Conservation (phyloP, 108 stramenopile genomes). For the Nitzschia sp. region DNA sequence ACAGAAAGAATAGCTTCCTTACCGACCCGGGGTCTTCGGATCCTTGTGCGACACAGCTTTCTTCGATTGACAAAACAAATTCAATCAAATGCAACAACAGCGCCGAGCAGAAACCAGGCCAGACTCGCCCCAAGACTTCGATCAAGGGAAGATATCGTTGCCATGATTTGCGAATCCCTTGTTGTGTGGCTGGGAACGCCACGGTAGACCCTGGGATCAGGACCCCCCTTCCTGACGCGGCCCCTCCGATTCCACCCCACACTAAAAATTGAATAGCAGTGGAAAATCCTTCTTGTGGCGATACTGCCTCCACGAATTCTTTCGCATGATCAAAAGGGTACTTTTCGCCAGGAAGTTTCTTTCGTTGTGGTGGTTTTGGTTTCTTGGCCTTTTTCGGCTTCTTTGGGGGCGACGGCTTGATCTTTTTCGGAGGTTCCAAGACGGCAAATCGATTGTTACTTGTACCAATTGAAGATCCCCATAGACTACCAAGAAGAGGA, state of each 20-base stretch:
- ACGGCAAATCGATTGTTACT: slow-evolving; percentile 25
- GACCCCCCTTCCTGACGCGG: slow-evolving; percentile 25
- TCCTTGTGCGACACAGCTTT: not conserved
- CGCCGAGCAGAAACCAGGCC: slow-evolving; percentile 66
- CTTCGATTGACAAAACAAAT: slow-evolving; percentile 54
- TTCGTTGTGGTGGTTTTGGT: not conserved
- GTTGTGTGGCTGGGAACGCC: slow-evolving; percentile 35
- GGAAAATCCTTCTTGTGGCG: slow-evolving; percentile 52
- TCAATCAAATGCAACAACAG: slow-evolving; percentile 70
- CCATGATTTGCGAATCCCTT: slow-evolving; percentile 47
- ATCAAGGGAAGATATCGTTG: slow-evolving; percentile 56
- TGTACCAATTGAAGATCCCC: slow-evolving; percentile 29
- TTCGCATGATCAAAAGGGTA: slow-evolving; percentile 45
- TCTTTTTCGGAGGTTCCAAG: slow-evolving; percentile 32
- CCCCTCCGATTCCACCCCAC: slow-evolving; percentile 46
- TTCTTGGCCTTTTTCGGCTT: slow-evolving; percentile 5
- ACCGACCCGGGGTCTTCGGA: slow-evolving; percentile 16
- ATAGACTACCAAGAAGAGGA: slow-evolving; percentile 20
- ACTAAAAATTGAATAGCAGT: slow-evolving; percentile 50
- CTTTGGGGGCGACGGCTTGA: slow-evolving; percentile 4
- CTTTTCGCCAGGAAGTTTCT: slow-evolving; percentile 25
- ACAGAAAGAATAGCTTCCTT: slow-evolving; percentile 47
- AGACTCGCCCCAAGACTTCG: slow-evolving; percentile 38
- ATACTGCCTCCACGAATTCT: slow-evolving; percentile 48
- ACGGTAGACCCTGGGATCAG: slow-evolving; percentile 28